Base-by-base conservation (phyloP, 352 stramenopile genomes). In the Elongisporangium prolatum region DNA sequence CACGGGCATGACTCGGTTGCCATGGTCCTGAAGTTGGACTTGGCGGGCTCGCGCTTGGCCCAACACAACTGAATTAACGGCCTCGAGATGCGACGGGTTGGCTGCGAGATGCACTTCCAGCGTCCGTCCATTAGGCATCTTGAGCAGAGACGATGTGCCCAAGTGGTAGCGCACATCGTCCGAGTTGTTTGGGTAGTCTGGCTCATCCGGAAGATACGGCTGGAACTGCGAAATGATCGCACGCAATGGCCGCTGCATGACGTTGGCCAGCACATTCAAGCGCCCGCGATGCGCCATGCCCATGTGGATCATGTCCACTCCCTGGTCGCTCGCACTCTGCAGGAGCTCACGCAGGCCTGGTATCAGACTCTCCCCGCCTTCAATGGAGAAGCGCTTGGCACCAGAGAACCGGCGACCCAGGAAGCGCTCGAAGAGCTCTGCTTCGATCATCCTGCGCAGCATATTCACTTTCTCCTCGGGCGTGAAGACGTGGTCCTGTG, bases 71-170 rank as follows among this genome's bases (percentile, higher is more conserved):
- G 97, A 88, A 72, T 99, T 97, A 21, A 99, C 97, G 38, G 97
- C 97, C 74, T 99, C 98, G 16, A 99, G 75, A 71, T 99, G 97
- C n/a, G 94, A 99, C 21, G 98, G 97, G 71, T 99, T 99, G 11
- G 97, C 95, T 10, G 98, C 86, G 50, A 99, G 83, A 40, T 84
- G 88, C 8, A 95, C 80, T 63, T 94, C 79, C 47, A 95, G 60
- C 7, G 61, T 49, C 8, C 79, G 80, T 5, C 80, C 84, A 20
- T 74, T 90, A 40, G 67, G 77, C 79, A 86, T 89, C 56, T 82
- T 69, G 48, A 91, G 69, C 20, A 80, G 53, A 14, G 80, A 93
- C 20, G 82, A 87, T 21, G 86, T 93, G 59, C 88, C 89, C 44
- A 97, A 71, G 55, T 97, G 89, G 47, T 95, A 96, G 10, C 80